Conservation (phyloP, 192 early-diverging fungal genomes). For the Phycomyces nitens region DNA sequence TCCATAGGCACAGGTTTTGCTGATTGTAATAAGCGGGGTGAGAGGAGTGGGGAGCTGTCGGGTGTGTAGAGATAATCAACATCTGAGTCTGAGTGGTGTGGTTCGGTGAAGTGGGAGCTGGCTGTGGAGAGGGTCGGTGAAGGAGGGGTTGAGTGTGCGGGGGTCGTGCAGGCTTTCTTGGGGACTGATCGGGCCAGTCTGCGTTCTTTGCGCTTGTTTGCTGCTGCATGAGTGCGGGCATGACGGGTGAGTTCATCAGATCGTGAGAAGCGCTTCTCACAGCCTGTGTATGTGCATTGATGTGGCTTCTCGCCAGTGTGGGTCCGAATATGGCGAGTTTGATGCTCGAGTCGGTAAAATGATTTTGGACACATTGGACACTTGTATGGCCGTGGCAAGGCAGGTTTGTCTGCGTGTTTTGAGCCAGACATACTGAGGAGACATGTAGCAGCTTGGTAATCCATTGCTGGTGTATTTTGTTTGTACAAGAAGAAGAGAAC, state of each 20-base stretch:
- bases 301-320: constrained; percentile 88
- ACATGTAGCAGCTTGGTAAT: constrained; percentile 23
- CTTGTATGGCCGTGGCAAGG: constrained; percentile 59
- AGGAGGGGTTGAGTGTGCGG: constrained; percentile 35
- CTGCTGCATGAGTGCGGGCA: constrained; percentile 53
- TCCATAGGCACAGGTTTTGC: constrained; percentile 28
- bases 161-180: constrained; percentile 20
- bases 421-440: constrained; percentile 13
- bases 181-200: constrained; percentile 15
- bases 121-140: constrained; percentile 32
- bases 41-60: constrained; percentile 42
- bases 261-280: constrained; percentile 76
- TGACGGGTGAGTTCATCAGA: constrained; percentile 80
- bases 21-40: constrained; percentile 11
- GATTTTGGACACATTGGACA: constrained; percentile 72
- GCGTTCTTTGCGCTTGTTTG: constrained; percentile 45
- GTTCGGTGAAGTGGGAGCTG: constrained; percentile 34
- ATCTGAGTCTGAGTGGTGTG: constrained; percentile 22
- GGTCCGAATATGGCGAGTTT: constrained; percentile 76
- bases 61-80: constrained; percentile 43
- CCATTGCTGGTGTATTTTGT: constrained; percentile 1
- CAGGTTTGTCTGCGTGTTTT: constrained; percentile 12
- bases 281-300: constrained; percentile 70
- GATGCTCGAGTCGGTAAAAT: constrained; percentile 76
- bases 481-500: no score